Percentiles rank a stretch among this genome's conserved stretches.
phyloP scores from a whole-genome alignment of 176 grass and related monocot species.

The Microstegium vimineum region DNA sequence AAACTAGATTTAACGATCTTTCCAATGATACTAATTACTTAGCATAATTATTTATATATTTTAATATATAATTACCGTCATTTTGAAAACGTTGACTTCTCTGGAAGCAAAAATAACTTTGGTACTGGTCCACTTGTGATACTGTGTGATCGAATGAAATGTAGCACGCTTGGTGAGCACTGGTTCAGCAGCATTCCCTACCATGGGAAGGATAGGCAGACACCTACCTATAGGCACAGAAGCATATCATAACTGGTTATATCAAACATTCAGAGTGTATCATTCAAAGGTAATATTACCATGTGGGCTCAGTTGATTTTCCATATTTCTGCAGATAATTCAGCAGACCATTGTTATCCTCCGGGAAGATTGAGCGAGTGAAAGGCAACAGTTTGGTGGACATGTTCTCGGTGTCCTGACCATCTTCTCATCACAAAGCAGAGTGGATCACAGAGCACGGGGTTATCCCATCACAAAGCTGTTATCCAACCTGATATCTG shows the following conservation, averaged over 20 bases:
- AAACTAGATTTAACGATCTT: too few relatives aligned
- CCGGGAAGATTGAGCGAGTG: background rate
- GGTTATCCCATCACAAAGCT: background rate
- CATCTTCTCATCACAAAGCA: background rate
- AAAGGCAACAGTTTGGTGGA: background rate
- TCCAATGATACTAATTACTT: too few relatives aligned
- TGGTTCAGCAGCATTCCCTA: too few relatives aligned
- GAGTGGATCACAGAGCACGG: background rate
- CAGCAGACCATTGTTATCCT: background rate
- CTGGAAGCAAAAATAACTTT: too few relatives aligned
- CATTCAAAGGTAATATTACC: background rate
- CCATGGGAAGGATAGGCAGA: constrained; percentile 71
- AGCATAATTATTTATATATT: too few relatives aligned
- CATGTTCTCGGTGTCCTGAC: background rate
- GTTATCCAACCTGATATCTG: background rate
- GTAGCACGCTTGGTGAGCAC: too few relatives aligned
- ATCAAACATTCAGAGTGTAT: background rate
- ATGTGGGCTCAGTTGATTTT: background rate
- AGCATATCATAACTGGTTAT: too few relatives aligned
- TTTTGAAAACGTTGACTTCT: too few relatives aligned
- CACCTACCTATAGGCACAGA: too few relatives aligned
- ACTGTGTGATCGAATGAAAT: too few relatives aligned
- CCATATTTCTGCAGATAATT: background rate
- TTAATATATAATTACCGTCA: too few relatives aligned
- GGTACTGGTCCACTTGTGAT: too few relatives aligned